Evolutionary conservation across 305 asterid species (phyloP), one percentile per base, ranked within the genome.

Genomic region (Fraxinus floribunda): DNA sequence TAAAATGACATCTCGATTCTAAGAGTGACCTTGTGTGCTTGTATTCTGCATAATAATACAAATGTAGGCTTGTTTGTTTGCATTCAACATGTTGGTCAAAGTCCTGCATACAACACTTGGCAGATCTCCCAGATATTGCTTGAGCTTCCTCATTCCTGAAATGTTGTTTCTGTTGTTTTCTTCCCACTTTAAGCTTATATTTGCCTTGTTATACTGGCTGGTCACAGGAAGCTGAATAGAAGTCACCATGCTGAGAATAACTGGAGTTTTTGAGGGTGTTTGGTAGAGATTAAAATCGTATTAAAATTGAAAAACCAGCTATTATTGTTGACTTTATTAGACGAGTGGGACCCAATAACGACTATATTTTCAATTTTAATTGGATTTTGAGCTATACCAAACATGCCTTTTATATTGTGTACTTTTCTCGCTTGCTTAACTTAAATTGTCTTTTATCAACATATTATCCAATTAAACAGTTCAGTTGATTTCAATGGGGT

Each of bases 371-470:
- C 34, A 30, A 30, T 30, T 30, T 30, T 30, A 30, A 30, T 30
- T 30, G 34, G 34, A 30, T 30, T 30, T 30, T 30, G 34, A 30
- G 34, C 34, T 30, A 30, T 30, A 30, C 34, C 34, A 30, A 30
- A 30, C 34, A 30, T 30, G 34, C 34, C 24, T 71, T 32, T 20
- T 30, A 71, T 66, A 71, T 34, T 39, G 10, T 60, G 10, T 22
- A 39, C 29, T 38, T 71, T 10, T 82, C 80, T 55, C n/a, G 74
- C 36, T 35, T 81, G 32, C 32, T 15, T 15, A 36, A 75, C 20
- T 44, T 49, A 78, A 39, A 46, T 79, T 74, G 41, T 73, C 73
- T 52, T 62, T 79, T 74, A 62, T 73, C 76, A 66, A 77, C 79
- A 75, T 36, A 20, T 36, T 74, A 68, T 49, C 34, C 16, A 4